phyloP scores from a whole-genome alignment of 352 stramenopile species.

The Phytophthora sp. region DNA sequence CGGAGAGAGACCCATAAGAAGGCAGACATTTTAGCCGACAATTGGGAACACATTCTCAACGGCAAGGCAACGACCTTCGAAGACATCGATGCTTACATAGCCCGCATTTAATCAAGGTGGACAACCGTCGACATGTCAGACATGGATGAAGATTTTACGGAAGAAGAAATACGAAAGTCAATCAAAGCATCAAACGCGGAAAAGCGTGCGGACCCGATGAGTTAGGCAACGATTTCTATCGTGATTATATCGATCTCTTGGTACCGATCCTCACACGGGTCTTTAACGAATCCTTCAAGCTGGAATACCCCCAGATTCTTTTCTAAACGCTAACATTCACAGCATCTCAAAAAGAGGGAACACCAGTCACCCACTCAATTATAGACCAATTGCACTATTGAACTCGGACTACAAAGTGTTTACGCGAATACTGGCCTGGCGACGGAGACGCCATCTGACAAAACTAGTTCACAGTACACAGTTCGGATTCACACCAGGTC shows the following conservation, averaged over 20 bases:
- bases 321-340: slow-evolving; percentile 1
- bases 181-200: neutral
- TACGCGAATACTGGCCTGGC: neutral
- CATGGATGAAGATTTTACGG: neutral
- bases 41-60: neutral
- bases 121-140: neutral
- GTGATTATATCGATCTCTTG: neutral
- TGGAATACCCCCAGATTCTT: neutral
- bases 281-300: neutral
- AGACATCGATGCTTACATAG: neutral
- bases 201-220: neutral
- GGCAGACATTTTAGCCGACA: slow-evolving; percentile 1
- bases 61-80: neutral
- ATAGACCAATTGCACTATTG: slow-evolving; percentile 6
- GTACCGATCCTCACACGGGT: neutral
- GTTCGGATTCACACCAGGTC: slow-evolving; percentile 1
- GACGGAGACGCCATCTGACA: neutral
- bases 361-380: neutral
- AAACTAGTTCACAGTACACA: neutral
- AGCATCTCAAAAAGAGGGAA: neutral
- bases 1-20: neutral
- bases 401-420: slow-evolving; percentile 21
- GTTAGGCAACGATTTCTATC: neutral
- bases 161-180: neutral
- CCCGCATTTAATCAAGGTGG: neutral